Percentiles rank a stretch among this genome's conserved stretches.
Evolutionary conservation across 257 asterid species (phyloP).

Genomic region (Avicennia marina): DNA sequence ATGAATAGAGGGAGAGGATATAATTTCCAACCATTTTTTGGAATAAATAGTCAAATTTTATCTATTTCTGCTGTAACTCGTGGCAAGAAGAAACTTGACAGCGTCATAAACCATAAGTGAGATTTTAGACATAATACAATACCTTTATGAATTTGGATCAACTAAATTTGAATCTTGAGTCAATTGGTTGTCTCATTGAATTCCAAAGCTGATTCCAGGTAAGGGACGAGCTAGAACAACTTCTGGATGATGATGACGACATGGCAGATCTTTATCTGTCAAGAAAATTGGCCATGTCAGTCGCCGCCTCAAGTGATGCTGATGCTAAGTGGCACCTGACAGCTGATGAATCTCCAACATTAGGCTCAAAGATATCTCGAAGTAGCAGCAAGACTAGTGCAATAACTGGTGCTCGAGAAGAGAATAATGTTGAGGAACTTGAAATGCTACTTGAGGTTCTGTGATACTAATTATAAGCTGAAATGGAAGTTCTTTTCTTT

Average conservation of each 20-base stretch:
- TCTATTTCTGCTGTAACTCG: too few relatives aligned
- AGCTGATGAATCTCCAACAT: slow-evolving; percentile 37
- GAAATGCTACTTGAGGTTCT: slow-evolving; percentile 93
- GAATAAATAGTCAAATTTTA: too few relatives aligned
- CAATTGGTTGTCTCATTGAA: too few relatives aligned
- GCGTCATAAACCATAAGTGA: too few relatives aligned
- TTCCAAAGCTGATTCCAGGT: slow-evolving; percentile 34
- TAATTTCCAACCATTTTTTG: too few relatives aligned
- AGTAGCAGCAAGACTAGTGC: slow-evolving; percentile 49
- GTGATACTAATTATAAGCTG: neutral
- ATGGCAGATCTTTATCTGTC: slow-evolving; percentile 90
- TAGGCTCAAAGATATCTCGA: slow-evolving; percentile 47
- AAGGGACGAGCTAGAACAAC: slow-evolving; percentile 88
- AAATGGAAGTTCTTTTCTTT: neutral
- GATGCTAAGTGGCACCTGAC: slow-evolving; percentile 38
- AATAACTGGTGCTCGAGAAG: slow-evolving; percentile 36
- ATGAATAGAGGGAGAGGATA: too few relatives aligned
- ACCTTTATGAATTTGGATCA: too few relatives aligned
- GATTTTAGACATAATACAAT: too few relatives aligned
- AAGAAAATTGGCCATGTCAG: slow-evolving; percentile 44
- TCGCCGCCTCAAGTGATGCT: slow-evolving; percentile 33
- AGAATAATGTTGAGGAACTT: slow-evolving; percentile 80
- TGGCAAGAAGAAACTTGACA: too few relatives aligned
- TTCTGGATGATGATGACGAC: slow-evolving; percentile 79
- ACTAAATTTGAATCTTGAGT: neutral